These are phyloP conservation scores for Rhynchosporium graminicola DNA, from an alignment of 2,329 filamentous ascomycete genomes.

Conservation along the genomic window DNA sequence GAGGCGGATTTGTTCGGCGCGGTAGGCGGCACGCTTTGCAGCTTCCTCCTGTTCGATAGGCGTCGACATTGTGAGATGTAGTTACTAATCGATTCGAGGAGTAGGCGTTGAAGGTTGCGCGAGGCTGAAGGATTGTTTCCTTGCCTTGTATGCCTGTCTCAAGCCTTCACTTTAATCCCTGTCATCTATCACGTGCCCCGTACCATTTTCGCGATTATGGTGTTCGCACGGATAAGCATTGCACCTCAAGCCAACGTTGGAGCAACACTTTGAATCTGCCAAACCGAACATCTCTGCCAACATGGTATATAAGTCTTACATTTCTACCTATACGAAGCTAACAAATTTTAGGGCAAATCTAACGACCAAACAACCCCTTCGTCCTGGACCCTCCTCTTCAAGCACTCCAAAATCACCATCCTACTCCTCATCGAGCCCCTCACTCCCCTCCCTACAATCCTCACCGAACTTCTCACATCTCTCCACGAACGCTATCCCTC, in stretches of 20 bases:
- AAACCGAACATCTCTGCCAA: not conserved
- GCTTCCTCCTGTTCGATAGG: constrained; percentile 23
- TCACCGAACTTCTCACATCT: constrained; percentile 57
- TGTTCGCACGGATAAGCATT: not conserved
- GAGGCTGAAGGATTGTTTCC: constrained; percentile 14
- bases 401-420: constrained; percentile 70
- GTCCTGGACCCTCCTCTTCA: constrained; percentile 69
- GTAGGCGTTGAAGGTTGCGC: constrained; percentile 25
- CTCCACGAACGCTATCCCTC: constrained; percentile 58
- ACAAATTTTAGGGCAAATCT: constrained; percentile 21
- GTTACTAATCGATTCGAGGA: not conserved
- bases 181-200: constrained; percentile 11
- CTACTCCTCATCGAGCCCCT: constrained; percentile 65
- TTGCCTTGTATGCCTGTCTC: not conserved
- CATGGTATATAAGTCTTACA: not conserved
- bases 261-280: not conserved
- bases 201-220: constrained; percentile 13
- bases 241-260: not conserved
- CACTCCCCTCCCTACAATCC: constrained; percentile 57
- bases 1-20: constrained; percentile 22
- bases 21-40: constrained; percentile 15
- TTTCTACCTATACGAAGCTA: constrained; percentile 1
- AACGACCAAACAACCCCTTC: constrained; percentile 44
- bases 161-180: not conserved
- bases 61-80: constrained; percentile 22